Evolutionary conservation across 805 yeast species (phyloP).

Genomic region (Cyberlindnera americana): DNA sequence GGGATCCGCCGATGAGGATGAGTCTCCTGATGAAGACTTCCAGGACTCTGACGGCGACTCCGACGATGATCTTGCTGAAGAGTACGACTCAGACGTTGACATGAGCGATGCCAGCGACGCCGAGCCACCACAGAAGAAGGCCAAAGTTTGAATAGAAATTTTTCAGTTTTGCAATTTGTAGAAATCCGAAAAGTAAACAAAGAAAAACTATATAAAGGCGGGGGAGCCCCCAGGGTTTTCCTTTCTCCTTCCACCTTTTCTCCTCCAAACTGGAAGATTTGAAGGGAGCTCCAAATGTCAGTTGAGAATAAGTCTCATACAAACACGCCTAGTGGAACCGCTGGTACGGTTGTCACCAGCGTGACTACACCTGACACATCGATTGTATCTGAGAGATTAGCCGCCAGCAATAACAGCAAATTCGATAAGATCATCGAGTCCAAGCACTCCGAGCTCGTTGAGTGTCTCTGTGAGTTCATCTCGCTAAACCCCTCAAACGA

Average conservation of each 20-base stretch:
- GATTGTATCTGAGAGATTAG: conserved; percentile 6
- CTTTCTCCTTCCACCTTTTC: too few species aligned
- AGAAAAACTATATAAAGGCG: conserved; percentile 1
- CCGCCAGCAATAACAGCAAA: conserved; percentile 5
- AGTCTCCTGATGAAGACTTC: conserved; percentile 85
- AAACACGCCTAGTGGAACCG: conserved; percentile 4
- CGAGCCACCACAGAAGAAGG: conserved; percentile 38
- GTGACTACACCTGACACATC: conserved; percentile 8
- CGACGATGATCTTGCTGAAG: conserved; percentile 37
- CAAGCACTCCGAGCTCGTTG: conserved; percentile 4
- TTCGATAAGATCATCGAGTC: conserved; percentile 1
- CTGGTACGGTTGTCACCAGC: conserved; percentile 5
- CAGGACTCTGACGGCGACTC: conserved; percentile 53
- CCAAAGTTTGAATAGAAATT: conserved; percentile 28
- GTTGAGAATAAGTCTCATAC: too few species aligned
- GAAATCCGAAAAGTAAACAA: neutral
- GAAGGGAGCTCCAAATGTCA: too few species aligned
- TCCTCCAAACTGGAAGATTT: too few species aligned
- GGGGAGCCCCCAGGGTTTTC: too few species aligned
- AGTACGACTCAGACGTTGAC: conserved; percentile 24
- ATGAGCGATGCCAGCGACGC: conserved; percentile 22
- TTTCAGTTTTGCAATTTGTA: too few species aligned
- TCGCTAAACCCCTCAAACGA: neutral
- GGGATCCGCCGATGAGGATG: conserved; percentile 82
- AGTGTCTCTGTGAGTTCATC: conserved; percentile 6